These are phyloP conservation scores for Colletotrichum sp. DNA, from an alignment of 2,329 filamentous ascomycete genomes.

Conservation along the genomic window DNA sequence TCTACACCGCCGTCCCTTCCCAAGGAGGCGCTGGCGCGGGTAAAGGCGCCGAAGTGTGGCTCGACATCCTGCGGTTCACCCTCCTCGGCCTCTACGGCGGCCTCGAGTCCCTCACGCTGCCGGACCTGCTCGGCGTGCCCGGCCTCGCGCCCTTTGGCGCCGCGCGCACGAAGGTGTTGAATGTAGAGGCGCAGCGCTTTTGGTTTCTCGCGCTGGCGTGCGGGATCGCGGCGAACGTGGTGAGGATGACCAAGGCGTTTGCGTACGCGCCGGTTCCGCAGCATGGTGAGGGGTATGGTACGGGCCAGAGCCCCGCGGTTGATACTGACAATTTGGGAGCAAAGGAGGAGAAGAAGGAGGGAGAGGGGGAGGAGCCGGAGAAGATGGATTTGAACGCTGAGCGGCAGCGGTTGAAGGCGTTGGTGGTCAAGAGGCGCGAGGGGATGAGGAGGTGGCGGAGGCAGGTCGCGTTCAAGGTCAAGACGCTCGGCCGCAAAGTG, in stretches of 20 bases:
- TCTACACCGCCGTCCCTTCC: slow-evolving; percentile 34
- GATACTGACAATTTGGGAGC: slow-evolving; percentile 17
- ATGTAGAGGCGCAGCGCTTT: slow-evolving; percentile 68
- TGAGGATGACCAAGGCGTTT: slow-evolving; percentile 45
- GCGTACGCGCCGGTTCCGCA: slow-evolving; percentile 39
- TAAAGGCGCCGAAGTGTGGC: slow-evolving; percentile 39
- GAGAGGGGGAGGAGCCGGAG: background rate
- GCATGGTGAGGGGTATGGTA: slow-evolving; percentile 31
- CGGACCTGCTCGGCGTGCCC: slow-evolving; percentile 54
- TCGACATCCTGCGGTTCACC: slow-evolving; percentile 62
- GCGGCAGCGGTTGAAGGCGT: slow-evolving; percentile 36
- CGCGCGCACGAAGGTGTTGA: slow-evolving; percentile 49
- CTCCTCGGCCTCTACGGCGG: slow-evolving; percentile 71
- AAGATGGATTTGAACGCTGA: slow-evolving; percentile 30
- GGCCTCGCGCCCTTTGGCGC: slow-evolving; percentile 58
- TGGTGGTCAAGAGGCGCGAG: slow-evolving; percentile 36
- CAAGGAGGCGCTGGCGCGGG: background rate
- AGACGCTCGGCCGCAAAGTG: slow-evolving; percentile 49
- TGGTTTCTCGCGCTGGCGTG: slow-evolving; percentile 70
- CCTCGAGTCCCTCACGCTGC: slow-evolving; percentile 68
- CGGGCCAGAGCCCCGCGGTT: slow-evolving; percentile 19
- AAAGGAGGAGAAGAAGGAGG: slow-evolving; percentile 12
- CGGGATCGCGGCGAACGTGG: slow-evolving; percentile 47
- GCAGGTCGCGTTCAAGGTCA: slow-evolving; percentile 32
- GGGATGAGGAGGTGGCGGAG: slow-evolving; percentile 34